A percentile compares a stretch with the other conserved stretches of the same genome.
Evolutionary conservation across 1,139 yeast species (phyloP).

Genomic region (Yamadazyma diddensiae): DNA sequence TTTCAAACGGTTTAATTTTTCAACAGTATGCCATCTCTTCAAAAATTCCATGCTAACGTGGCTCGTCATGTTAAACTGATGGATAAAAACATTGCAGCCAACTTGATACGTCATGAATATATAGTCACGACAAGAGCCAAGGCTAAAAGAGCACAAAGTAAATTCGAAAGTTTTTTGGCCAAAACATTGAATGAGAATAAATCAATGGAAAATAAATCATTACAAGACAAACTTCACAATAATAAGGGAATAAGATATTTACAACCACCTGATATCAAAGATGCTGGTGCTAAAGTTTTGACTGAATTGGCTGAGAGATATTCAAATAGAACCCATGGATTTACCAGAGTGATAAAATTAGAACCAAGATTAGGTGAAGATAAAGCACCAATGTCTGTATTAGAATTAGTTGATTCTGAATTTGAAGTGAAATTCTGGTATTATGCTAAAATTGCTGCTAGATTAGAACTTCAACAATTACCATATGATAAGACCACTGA

Average conservation of each 20-base stretch:
- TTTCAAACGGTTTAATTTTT: slow-evolving; percentile 2
- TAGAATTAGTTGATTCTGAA: slow-evolving; percentile 79
- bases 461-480: slow-evolving; percentile 65
- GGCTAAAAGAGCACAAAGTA: slow-evolving; percentile 47
- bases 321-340: slow-evolving; percentile 67
- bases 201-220: slow-evolving; percentile 16
- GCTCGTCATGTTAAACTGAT: slow-evolving; percentile 45
- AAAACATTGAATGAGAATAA: slow-evolving; percentile 24
- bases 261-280: slow-evolving; percentile 39
- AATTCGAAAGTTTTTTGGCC: slow-evolving; percentile 40
- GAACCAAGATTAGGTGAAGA: slow-evolving; percentile 87
- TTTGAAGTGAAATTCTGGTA: slow-evolving; percentile 76
- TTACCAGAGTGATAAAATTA: slow-evolving; percentile 77
- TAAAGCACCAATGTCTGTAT: slow-evolving; percentile 84
- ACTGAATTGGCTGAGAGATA: slow-evolving; percentile 66
- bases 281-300: slow-evolving; percentile 56
- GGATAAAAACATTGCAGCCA: slow-evolving; percentile 46
- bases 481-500: slow-evolving; percentile 60
- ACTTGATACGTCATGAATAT: slow-evolving; percentile 44
- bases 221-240: slow-evolving; percentile 19
- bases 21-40: slow-evolving; percentile 38
- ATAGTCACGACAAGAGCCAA: slow-evolving; percentile 45
- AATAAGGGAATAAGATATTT: slow-evolving; percentile 30
- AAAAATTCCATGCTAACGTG: slow-evolving; percentile 43
- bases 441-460: slow-evolving; percentile 77